Evolutionary conservation across 164 flowering plant species (phyloP).

Genomic region (Tetracentron sinense): DNA sequence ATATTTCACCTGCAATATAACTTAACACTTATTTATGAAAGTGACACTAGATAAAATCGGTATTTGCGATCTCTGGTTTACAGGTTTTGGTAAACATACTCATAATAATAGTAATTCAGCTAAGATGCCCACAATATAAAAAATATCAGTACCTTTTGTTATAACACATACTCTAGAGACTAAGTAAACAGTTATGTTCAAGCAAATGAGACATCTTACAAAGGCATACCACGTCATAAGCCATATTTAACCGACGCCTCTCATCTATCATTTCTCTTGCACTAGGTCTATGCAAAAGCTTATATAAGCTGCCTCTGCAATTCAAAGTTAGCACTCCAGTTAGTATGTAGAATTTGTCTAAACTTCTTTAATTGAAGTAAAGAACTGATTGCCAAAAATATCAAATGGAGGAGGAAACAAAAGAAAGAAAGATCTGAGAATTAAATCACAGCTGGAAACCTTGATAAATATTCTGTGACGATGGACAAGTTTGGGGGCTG

Average conservation of each 20-base stretch:
- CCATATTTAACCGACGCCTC: constrained; percentile 88
- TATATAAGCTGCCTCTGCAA: constrained; percentile 91
- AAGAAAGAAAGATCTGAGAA: constrained; percentile 1
- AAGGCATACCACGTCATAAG: constrained; percentile 87
- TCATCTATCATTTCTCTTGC: constrained; percentile 80
- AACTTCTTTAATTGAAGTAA: background rate
- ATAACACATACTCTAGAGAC: too few relatives aligned
- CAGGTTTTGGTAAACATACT: too few relatives aligned
- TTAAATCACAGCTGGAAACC: constrained; percentile 35
- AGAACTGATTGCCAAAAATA: background rate
- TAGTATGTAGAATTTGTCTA: background rate
- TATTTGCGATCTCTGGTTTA: too few relatives aligned
- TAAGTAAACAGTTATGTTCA: too few relatives aligned
- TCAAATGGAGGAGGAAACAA: background rate
- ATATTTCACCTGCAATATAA: too few relatives aligned
- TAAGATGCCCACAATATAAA: background rate
- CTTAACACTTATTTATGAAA: too few relatives aligned
- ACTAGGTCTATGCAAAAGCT: constrained; percentile 85
- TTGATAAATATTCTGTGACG: constrained; percentile 93
- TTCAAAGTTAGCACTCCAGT: constrained; percentile 9
- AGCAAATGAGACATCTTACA: background rate
- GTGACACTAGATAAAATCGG: too few relatives aligned
- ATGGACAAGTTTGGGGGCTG: constrained; percentile 93
- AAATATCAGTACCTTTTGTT: too few relatives aligned
- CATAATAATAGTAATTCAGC: background rate